phyloP scores from a whole-genome alignment of 2,329 filamentous ascomycete genomes.

The Diaporthe aspalathi region DNA sequence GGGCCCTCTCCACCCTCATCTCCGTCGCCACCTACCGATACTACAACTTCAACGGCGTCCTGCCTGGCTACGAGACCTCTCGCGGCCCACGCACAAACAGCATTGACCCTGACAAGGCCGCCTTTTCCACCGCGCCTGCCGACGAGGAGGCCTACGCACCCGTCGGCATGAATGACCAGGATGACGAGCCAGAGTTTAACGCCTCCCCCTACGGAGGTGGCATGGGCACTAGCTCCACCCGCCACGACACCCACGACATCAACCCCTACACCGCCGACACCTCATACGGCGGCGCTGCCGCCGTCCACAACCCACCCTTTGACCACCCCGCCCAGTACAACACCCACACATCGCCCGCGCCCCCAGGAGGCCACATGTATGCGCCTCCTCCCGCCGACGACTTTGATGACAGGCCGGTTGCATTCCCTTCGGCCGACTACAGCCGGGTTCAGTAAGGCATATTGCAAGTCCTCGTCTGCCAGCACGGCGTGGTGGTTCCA shows the following conservation, averaged over 20 bases:
- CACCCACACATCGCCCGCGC: conserved; percentile 42
- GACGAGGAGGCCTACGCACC: conserved; percentile 75
- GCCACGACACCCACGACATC: conserved; percentile 42
- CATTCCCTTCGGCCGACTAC: conserved; percentile 70
- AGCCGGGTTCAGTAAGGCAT: conserved; percentile 57
- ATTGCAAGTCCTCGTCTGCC: neutral
- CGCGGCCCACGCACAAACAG: conserved; percentile 54
- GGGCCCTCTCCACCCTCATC: conserved; percentile 63
- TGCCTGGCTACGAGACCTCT: conserved; percentile 69
- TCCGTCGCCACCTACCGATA: conserved; percentile 71
- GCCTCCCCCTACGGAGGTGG: conserved; percentile 40
- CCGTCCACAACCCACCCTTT: conserved; percentile 56
- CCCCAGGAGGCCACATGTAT: conserved; percentile 48
- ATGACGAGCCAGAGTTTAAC: conserved; percentile 47
- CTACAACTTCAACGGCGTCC: conserved; percentile 70
- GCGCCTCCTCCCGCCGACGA: conserved; percentile 54
- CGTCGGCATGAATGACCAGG: conserved; percentile 67
- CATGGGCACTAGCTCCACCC: conserved; percentile 41
- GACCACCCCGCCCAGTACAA: conserved; percentile 64
- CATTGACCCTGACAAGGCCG: conserved; percentile 77
- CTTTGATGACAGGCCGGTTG: conserved; percentile 59
- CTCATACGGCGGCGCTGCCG: conserved; percentile 40
- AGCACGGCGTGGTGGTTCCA: neutral
- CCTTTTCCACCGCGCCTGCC: conserved; percentile 75
- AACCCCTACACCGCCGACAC: conserved; percentile 38